Base-by-base conservation (phyloP, 257 asterid genomes). In the Forsythia viridissima region DNA sequence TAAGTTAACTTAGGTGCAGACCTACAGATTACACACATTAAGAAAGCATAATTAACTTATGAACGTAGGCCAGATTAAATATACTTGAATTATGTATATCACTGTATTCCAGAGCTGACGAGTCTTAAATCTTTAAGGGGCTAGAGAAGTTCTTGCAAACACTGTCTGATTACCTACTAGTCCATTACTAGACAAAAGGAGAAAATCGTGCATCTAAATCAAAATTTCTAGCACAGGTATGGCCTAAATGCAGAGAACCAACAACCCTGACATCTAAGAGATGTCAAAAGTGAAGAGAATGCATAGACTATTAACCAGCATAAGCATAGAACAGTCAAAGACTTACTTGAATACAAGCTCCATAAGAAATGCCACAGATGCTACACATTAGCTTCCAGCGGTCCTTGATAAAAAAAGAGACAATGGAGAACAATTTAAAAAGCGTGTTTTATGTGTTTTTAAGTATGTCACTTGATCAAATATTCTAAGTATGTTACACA, bases 331-430 rank as follows among this genome's bases (percentile, higher is more conserved):
- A 59, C 8, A 59, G 15, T 59, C n/a, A 30, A 11, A 81, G 76
- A 85, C 76, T 73, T 80, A 96, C 99, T 96, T 93, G 99, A 82
- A 96, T 96, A 79, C 99, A 93, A 38, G 99, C 99, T 79, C 99
- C 99, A 89, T 93, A 93, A 84, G 97, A 79, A 87, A 96, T 97
- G 74, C 87, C 87, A 72, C 99, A 96, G 80, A 96, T 96, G 90
- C 98, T 92, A 72, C 99, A 96, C 36, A 89, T 80, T 72, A 96
- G 95, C 95, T 88, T 96, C 99, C 99, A 96, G 52, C 99, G 99
- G 72, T 91, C 97, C 99, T 96, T 80, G 74, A 88, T 68, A 77
- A 78, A 82, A 76, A 24, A 72, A 51, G 41, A 85, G 67, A 73
- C 8, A 59, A 37, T 1, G 24, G 66, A 76, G 13, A 65, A 76